Conservation (phyloP, 805 yeast genomes). For the Zygoascus biomembranicola region DNA sequence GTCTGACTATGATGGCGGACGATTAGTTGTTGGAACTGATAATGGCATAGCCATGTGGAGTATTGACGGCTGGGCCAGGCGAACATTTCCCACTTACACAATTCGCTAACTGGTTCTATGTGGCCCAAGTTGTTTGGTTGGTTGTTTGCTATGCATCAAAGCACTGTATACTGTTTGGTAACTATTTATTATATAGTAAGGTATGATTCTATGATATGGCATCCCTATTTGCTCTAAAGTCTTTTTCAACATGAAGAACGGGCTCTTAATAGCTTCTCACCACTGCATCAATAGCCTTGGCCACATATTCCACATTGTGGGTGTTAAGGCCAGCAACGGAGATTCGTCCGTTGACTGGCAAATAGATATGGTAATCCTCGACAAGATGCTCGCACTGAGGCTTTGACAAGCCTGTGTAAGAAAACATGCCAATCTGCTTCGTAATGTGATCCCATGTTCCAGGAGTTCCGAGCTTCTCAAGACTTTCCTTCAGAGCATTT, state of each 20-base stretch:
- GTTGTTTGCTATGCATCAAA: not conserved
- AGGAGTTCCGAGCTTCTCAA: constrained; percentile 63
- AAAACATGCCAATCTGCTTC: constrained; percentile 92
- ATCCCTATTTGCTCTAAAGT: not conserved
- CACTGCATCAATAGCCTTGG: constrained; percentile 73
- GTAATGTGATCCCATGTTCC: constrained; percentile 91
- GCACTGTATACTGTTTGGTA: not conserved
- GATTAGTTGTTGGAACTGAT: constrained; percentile 54
- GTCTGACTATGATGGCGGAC: constrained; percentile 42
- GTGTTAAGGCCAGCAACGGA: constrained; percentile 90
- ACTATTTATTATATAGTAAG: not conserved
- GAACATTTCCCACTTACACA: constrained; percentile 21
- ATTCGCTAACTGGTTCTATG: constrained; percentile 12
- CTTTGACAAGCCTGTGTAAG: constrained; percentile 77
- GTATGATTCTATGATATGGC: not conserved
- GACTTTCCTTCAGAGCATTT: constrained; percentile 48
- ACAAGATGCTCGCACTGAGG: constrained; percentile 75
- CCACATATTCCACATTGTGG: constrained; percentile 68
- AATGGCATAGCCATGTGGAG: constrained; percentile 66
- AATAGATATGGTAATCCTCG: constrained; percentile 68
- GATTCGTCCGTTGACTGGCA: constrained; percentile 80
- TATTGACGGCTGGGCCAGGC: constrained; percentile 35
- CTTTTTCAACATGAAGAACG: not conserved
- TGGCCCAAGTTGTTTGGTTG: too few species aligned
- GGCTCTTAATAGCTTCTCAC: constrained; percentile 10